Evolutionary conservation across 2,329 filamentous ascomycete species (phyloP), one percentile per base, ranked within the genome.

Genomic region (Intubia oerlemansii): DNA sequence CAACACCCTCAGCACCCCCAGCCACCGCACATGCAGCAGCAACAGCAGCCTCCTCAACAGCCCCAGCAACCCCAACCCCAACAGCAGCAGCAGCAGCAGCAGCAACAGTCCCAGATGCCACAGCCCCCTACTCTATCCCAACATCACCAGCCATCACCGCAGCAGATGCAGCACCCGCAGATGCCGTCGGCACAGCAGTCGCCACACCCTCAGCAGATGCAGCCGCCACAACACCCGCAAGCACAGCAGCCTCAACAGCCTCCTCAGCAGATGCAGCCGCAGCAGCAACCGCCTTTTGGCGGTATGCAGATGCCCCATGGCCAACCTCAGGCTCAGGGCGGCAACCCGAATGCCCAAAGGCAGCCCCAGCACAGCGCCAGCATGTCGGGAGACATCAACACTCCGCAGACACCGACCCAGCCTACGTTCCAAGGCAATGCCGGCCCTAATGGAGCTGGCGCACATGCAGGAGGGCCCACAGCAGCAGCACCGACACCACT

Each of bases 391-490:
- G 43, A n/a, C 47, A 18, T 53, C 49, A 5, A 65, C 62, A 9
- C n/a, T n/a, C 63, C 64, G 2, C 62, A 67, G 42, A 68, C 64
- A 7, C 63, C 64, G 3, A 67, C n/a, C n/a, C n/a, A n/a, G n/a
- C n/a, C n/a, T n/a, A n/a, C 59, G 1, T 68, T 66, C 33, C 54
- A 61, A 1, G 31, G 44, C 5, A 27, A 15, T 27, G 17, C 18
- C 18, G 52, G 49, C 19, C 4, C 28, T 4, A 38, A 37, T 4
- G 61, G 56, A n/a, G n/a, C n/a, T n/a, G n/a, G n/a, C n/a, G n/a
- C n/a, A n/a, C n/a, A n/a, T n/a, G n/a, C n/a, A n/a, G n/a, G n/a
- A n/a, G n/a, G n/a, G 32, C 53, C 54, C 27, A 41, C 47, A 3
- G 44, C 56, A 5, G 38, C 48, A 2, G 47, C 38, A 6, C 49